Conservation (phyloP, 2,329 filamentous ascomycete genomes). For the Passalora sequoiae region DNA sequence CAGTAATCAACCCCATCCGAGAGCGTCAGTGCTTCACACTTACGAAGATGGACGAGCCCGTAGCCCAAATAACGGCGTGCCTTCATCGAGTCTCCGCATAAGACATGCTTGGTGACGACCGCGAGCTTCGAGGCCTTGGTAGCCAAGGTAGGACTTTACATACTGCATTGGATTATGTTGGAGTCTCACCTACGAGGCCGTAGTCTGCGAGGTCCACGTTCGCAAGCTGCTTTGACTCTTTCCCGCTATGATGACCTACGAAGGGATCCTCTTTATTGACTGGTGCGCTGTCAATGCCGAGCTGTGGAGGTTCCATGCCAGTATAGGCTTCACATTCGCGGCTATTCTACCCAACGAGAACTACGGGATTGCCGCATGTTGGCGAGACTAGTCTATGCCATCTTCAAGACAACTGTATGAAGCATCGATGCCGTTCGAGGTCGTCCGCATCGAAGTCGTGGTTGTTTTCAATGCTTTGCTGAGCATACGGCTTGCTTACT, state of each 20-base stretch:
- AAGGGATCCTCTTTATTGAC: slow-evolving; percentile 10
- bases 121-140: too few relatives aligned
- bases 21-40: too few relatives aligned
- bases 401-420: too few relatives aligned
- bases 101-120: slow-evolving; percentile 2
- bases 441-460: too few relatives aligned
- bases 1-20: too few relatives aligned
- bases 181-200: slow-evolving; percentile 8
- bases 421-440: too few relatives aligned
- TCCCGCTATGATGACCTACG: neutral
- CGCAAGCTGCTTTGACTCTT: neutral
- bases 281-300: slow-evolving; percentile 16
- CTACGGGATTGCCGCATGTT: slow-evolving; percentile 13
- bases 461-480: too few relatives aligned
- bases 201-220: slow-evolving; percentile 5
- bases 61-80: too few relatives aligned
- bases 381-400: too few relatives aligned
- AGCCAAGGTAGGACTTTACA: too few relatives aligned
- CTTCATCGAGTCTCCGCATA: neutral
- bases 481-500: too few relatives aligned
- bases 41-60: too few relatives aligned
- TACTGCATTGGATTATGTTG: slow-evolving; percentile 14
- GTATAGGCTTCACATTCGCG: slow-evolving; percentile 8
- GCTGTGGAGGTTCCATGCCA: slow-evolving; percentile 11
- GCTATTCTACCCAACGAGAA: slow-evolving; percentile 9